Evolutionary conservation across 768 basidiomycete species (phyloP).

Genomic region (Hygrophorus pudorinus): DNA sequence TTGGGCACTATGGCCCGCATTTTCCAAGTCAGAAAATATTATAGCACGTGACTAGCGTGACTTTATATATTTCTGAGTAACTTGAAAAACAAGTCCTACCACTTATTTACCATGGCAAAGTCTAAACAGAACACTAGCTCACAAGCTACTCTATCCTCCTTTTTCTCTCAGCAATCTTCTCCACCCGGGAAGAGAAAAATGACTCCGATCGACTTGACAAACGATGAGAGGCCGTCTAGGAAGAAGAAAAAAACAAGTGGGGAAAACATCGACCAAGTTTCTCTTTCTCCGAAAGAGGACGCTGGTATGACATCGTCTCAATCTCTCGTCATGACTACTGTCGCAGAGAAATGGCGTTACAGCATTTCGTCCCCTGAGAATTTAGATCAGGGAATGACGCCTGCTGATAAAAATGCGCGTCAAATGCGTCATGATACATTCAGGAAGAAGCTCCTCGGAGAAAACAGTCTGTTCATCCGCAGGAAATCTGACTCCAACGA

Average conservation of each 20-base stretch:
- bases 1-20: neutral
- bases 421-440: constrained; percentile 31
- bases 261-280: neutral
- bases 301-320: constrained; percentile 4
- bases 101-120: neutral
- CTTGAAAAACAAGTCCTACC: neutral
- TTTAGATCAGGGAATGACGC: constrained; percentile 3
- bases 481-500: constrained; percentile 12
- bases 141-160: constrained; percentile 31
- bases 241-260: constrained; percentile 20
- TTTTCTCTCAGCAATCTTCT: constrained; percentile 16
- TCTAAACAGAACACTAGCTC: constrained; percentile 5
- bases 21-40: too few species aligned
- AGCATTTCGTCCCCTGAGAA: constrained; percentile 18
- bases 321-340: constrained; percentile 11
- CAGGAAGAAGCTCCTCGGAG: constrained; percentile 39
- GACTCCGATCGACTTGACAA: constrained; percentile 46
- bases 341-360: constrained; percentile 38
- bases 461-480: constrained; percentile 29
- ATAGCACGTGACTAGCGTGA: neutral
- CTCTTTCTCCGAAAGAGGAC: neutral
- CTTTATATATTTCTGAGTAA: neutral
- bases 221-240: constrained; percentile 24
- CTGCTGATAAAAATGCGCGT: constrained; percentile 16
- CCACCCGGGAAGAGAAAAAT: constrained; percentile 19